phyloP scores from a whole-genome alignment of 1,284 basidiomycete genomes.

The Ustilago bromivora region DNA sequence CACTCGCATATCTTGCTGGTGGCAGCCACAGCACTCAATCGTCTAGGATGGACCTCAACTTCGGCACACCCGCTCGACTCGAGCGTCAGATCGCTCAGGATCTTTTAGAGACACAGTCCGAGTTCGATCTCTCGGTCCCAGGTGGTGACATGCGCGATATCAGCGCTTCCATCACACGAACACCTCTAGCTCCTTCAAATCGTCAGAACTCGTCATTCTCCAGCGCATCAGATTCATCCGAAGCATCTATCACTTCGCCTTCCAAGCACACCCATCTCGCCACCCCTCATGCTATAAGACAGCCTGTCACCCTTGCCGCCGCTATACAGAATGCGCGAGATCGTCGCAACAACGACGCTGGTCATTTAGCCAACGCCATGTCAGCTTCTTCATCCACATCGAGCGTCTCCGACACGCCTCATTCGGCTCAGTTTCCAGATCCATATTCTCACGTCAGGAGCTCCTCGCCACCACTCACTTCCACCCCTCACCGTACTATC shows the following conservation, averaged over 20 bases:
- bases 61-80: constrained; percentile 50
- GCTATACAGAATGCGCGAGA: constrained; percentile 30
- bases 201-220: constrained; percentile 52
- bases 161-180: constrained; percentile 38
- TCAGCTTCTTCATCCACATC: constrained; percentile 40
- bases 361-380: constrained; percentile 3
- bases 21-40: not conserved
- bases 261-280: constrained; percentile 30
- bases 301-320: constrained; percentile 28
- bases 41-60: constrained; percentile 45
- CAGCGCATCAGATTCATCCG: constrained; percentile 41
- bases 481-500: constrained; percentile 38
- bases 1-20: not conserved
- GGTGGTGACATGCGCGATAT: constrained; percentile 39
- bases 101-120: constrained; percentile 48
- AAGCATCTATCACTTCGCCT: constrained; percentile 23
- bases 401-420: constrained; percentile 28
- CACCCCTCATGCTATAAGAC: constrained; percentile 27
- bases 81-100: constrained; percentile 56
- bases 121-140: constrained; percentile 51
- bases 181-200: constrained; percentile 31
- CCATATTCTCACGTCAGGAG: constrained; percentile 40
- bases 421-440: constrained; percentile 33
- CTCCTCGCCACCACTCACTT: constrained; percentile 47
- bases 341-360: not conserved